Conservation (phyloP, 2,329 filamentous ascomycete genomes). For the Fusarium lyarnte region DNA sequence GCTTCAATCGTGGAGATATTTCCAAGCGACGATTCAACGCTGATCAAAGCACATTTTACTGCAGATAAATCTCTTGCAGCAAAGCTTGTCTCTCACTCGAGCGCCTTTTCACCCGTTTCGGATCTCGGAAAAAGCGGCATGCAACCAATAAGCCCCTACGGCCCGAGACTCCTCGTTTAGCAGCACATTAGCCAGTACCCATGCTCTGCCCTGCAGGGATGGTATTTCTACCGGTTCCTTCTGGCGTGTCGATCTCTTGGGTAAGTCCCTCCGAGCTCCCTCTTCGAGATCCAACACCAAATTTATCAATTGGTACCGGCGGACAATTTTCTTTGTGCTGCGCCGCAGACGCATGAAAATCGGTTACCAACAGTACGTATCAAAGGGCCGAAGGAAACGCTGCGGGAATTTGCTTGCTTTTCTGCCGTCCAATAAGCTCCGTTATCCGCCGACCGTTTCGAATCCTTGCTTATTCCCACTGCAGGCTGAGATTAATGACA, state of each 20-base stretch:
- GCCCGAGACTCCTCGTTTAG: not conserved
- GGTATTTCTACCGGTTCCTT: not conserved
- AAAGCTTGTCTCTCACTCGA: not conserved
- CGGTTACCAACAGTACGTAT: not conserved
- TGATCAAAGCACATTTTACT: not conserved
- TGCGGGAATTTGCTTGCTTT: not conserved
- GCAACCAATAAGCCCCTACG: not conserved
- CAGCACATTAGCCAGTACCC: not conserved
- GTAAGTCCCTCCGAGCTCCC: slow-evolving; percentile 2
- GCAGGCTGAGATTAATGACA: not conserved
- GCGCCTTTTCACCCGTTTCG: not conserved
- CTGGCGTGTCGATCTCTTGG: not conserved
- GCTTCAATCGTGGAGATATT: not conserved
- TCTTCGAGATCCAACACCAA: not conserved
- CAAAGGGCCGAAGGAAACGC: not conserved
- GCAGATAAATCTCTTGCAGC: too few species aligned
- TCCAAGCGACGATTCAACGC: not conserved
- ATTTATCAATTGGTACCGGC: not conserved
- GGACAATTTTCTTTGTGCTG: not conserved
- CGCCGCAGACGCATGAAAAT: not conserved
- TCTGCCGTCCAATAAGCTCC: not conserved
- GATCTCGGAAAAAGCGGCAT: not conserved
- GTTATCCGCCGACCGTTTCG: not conserved
- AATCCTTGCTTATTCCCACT: not conserved
- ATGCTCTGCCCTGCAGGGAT: not conserved